These are phyloP conservation scores for Moesziomyces parantarcticus DNA, from an alignment of 1,284 basidiomycete genomes.

Conservation along the genomic window DNA sequence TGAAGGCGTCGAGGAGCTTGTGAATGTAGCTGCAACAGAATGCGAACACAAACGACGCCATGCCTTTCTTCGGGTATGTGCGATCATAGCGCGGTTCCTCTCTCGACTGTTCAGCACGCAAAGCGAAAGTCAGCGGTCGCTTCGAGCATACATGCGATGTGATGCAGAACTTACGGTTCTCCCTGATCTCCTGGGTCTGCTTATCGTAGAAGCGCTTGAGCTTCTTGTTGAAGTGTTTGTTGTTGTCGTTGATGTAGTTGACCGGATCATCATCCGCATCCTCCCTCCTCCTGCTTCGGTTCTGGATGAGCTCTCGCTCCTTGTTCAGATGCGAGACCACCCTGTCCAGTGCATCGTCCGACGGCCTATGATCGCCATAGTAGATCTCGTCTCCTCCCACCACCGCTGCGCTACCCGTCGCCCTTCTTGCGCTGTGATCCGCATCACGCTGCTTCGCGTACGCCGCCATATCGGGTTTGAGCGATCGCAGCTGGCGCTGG, in stretches of 20 bases:
- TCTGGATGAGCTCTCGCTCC: slow-evolving; percentile 72
- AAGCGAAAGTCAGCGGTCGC: background rate
- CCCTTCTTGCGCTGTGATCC: background rate
- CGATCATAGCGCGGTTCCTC: slow-evolving; percentile 44
- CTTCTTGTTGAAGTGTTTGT: slow-evolving; percentile 99
- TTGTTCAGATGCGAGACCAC: slow-evolving; percentile 90
- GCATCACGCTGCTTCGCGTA: slow-evolving; percentile 82
- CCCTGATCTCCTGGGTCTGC: slow-evolving; percentile 81
- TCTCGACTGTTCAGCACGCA: slow-evolving; percentile 27
- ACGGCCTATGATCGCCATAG: slow-evolving; percentile 93
- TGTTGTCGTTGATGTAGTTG: slow-evolving; percentile 98
- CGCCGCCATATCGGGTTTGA: slow-evolving; percentile 84
- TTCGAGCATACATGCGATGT: too few species aligned
- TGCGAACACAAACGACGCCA: too few species aligned
- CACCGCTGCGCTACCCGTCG: background rate
- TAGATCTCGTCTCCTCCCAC: slow-evolving; percentile 11
- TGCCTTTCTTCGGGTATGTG: too few species aligned
- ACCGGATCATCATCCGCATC: slow-evolving; percentile 94
- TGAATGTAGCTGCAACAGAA: too few species aligned
- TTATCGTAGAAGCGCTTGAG: slow-evolving; percentile 97
- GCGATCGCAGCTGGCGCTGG: slow-evolving; percentile 84
- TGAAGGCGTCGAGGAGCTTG: too few species aligned
- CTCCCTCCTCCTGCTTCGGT: slow-evolving; percentile 84
- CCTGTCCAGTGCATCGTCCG: slow-evolving; percentile 91
- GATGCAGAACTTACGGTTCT: slow-evolving; percentile 45